A percentile compares a stretch with the other conserved stretches of the same genome.
Conservation (phyloP, 306 rosid genomes). For the Oemleria cerasiformis region DNA sequence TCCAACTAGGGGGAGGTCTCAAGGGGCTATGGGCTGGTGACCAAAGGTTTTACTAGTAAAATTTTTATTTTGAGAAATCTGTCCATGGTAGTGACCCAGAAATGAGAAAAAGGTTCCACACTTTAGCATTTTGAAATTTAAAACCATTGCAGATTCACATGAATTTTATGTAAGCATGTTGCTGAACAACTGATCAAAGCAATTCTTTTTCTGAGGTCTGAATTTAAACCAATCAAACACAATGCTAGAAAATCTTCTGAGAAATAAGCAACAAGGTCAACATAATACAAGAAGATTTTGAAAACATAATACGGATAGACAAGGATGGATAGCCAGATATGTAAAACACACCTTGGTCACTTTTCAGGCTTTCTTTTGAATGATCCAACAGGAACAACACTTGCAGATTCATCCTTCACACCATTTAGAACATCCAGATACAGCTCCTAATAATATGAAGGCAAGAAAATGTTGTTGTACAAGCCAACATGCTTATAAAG, state of each 20-base stretch:
- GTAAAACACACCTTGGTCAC: constrained; percentile 22
- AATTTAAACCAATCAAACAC: background rate
- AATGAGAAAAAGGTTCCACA: background rate
- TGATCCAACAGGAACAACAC: constrained; percentile 32
- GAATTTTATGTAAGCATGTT: background rate
- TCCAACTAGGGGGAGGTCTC: too few species aligned
- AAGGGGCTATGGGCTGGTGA: too few species aligned
- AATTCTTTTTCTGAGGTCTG: background rate
- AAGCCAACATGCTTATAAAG: background rate
- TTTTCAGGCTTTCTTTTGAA: constrained; percentile 32
- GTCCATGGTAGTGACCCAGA: background rate
- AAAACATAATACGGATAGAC: background rate
- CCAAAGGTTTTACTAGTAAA: too few species aligned
- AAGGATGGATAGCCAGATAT: background rate
- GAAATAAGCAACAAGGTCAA: background rate
- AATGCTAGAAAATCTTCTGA: background rate
- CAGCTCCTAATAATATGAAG: constrained; percentile 25
- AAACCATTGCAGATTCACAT: background rate
- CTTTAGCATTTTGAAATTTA: constrained; percentile 1
- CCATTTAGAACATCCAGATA: constrained; percentile 32
- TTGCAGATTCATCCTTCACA: constrained; percentile 33
- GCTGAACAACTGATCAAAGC: background rate
- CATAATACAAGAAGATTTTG: background rate
- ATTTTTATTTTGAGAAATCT: background rate
- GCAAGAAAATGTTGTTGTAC: background rate